Evolutionary conservation across 2,329 filamentous ascomycete species (phyloP), one percentile per base, ranked within the genome.

Genomic region (Arthrobotrys entomopaga): DNA sequence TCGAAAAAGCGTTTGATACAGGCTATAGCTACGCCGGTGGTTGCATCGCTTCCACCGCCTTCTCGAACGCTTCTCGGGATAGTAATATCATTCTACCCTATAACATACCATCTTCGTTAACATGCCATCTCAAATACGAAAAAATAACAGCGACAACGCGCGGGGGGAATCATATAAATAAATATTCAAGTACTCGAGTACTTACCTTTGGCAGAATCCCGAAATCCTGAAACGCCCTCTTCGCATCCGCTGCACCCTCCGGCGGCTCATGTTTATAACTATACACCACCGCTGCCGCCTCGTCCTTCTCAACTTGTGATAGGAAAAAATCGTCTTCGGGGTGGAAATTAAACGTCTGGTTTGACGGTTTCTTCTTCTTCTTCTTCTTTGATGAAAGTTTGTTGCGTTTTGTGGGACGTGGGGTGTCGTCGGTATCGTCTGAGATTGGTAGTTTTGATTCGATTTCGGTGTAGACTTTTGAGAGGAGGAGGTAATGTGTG

Each of bases 201-300:
- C 24, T 11, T 10, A 65, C 95, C 80, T 88, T 88, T 42, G 93
- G 88, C 84, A 89, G 90, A 79, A 99, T 90, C 0, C 95, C 95
- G 84, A 93, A 84, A 78, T 99, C 95, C 82, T 96, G 92, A 82
- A 99, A 99, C 0, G 93, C 92, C 75, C 95, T 85, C 85, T 96
- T 97, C 79, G 92, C 93, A 83, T 99, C 95, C 63, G 92, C 91
- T 76, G 90, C 88, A 3, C 89, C 88, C 78, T 96, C 91, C 53
- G 91, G 90, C 70, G 85, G 84, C 75, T 92, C 88, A 81, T 91
- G 94, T 53, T 89, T 90, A 81, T 93, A 97, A 16, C 90, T 87
- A 80, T 90, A 96, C 59, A 85, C 87, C 24, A 89, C 90, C 76
- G 86, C 84, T 13, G 88, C 15, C 8, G 46, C 91, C 82, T 94